Base-by-base conservation (phyloP, 441 rosid genomes). In the Adansonia gregorii region DNA sequence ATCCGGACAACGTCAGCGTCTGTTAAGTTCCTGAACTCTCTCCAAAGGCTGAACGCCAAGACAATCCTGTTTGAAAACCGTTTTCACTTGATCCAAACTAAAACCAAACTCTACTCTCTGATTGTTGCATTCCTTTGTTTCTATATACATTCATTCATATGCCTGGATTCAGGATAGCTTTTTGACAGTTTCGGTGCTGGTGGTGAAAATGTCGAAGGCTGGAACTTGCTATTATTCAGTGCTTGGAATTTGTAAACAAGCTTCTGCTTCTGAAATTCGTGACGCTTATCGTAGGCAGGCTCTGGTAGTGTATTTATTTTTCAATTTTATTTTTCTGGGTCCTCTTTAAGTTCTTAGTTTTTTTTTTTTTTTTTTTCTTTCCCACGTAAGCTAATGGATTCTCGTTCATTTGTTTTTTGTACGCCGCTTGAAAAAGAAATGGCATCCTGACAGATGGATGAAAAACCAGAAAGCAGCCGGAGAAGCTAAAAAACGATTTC, bases 401-500 rank as follows among this genome's bases (percentile, higher is more conserved):
- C 1, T 19, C 14, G 2, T 56, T 3, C 48, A 2, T 52, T 2
- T 46, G 39, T 51, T 1, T 20, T 39, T 11, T 52, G n/a, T 27
- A 1, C 67, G 17, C 58, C 41, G 70, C 11, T 56, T n/a, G 27
- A 15, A n/a, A 73, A 52, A 87, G 88, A 87, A 87, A 78, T 87
- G 88, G 87, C 89, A 87, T 72, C 88, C 88, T 0, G 87, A 85
- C 65, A 79, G 87, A 66, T 85, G 85, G 82, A 68, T 72, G 78
- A 85, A 77, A 41, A 79, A 83, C 63, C 84, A 76, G 1, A 67
- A 24, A 5, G 77, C 72, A 3, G 74, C 77, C 2, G 84, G 56
- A 22, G 85, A 86, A 72, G 87, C 86, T 2, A 83, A 83, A 12
- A 45, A 74, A n/a, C 73, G 70, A 52, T 85, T 87, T 73, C 89